These are phyloP conservation scores for Termitomyces sp. DNA, from an alignment of 768 basidiomycete genomes.

Conservation along the genomic window DNA sequence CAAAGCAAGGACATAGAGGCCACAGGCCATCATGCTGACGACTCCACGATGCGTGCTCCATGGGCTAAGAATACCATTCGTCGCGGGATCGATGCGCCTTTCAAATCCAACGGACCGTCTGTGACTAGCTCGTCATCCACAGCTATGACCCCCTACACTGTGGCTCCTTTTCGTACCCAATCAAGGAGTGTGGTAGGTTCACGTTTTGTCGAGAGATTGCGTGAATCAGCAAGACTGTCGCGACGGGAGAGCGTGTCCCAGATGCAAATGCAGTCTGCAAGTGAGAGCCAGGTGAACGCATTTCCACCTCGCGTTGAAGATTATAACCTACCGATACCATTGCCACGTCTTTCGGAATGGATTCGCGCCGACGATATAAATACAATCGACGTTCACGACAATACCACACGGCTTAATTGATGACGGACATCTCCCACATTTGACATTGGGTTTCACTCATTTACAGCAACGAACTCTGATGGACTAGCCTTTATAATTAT, in stretches of 20 bases:
- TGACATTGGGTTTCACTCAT: background rate
- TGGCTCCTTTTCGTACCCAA: slow-evolving; percentile 28
- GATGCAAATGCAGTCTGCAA: slow-evolving; percentile 18
- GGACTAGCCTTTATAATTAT: background rate
- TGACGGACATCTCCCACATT: background rate
- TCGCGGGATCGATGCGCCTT: slow-evolving; percentile 59
- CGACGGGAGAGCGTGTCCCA: slow-evolving; percentile 25
- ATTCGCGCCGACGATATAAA: slow-evolving; percentile 39
- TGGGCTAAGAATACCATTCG: slow-evolving; percentile 52
- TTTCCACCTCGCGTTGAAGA: slow-evolving; percentile 43
- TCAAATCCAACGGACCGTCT: slow-evolving; percentile 25
- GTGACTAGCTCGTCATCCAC: slow-evolving; percentile 15
- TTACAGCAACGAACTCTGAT: too few relatives aligned
- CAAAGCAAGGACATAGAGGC: slow-evolving; percentile 23
- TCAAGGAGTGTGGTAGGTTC: slow-evolving; percentile 28
- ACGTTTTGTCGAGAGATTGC: slow-evolving; percentile 38
- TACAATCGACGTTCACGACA: slow-evolving; percentile 20
- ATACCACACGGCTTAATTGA: slow-evolving; percentile 16
- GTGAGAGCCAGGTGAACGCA: slow-evolving; percentile 15
- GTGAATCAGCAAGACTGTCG: slow-evolving; percentile 29
- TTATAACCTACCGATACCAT: slow-evolving; percentile 54
- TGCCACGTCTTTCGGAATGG: slow-evolving; percentile 50
- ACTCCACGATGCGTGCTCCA: slow-evolving; percentile 33
- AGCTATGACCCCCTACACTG: slow-evolving; percentile 20
- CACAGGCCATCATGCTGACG: background rate